Percentiles rank a stretch among this genome's conserved stretches.
Conservation (phyloP, 2,329 filamentous ascomycete genomes). For the Beauveria australis region DNA sequence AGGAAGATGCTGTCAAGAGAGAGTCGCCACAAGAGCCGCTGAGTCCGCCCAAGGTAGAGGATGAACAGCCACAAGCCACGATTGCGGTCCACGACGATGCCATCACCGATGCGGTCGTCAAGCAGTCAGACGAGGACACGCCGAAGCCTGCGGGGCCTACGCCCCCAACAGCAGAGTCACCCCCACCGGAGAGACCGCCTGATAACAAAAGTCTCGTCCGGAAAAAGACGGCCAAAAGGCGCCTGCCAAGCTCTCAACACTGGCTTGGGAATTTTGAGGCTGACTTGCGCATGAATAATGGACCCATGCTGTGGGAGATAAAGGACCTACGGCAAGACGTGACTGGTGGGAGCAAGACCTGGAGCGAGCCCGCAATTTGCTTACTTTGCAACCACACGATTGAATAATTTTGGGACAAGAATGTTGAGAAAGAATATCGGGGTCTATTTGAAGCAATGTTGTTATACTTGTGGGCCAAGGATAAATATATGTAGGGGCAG, state of each 20-base stretch:
- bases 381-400: conserved; percentile 41
- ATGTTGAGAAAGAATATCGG: too few species aligned
- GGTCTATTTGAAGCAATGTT: not conserved
- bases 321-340: conserved; percentile 41
- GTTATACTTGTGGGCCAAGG: not conserved
- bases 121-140: conserved; percentile 25
- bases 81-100: conserved; percentile 44
- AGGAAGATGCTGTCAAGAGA: conserved; percentile 8
- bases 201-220: conserved; percentile 16
- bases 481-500: not conserved
- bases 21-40: conserved; percentile 27
- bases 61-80: conserved; percentile 41
- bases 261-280: conserved; percentile 47
- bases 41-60: conserved; percentile 43
- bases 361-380: conserved; percentile 43
- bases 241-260: conserved; percentile 28
- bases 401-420: conserved; percentile 23
- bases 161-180: conserved; percentile 9
- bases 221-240: conserved; percentile 32
- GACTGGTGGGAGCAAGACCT: conserved; percentile 40
- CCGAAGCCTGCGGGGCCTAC: conserved; percentile 24
- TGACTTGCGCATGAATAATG: conserved; percentile 35
- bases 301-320: conserved; percentile 42
- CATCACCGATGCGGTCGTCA: conserved; percentile 29
- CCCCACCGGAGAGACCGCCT: not conserved